Evolutionary conservation across 1,284 basidiomycete species (phyloP), one percentile per base, ranked within the genome.

Genomic region (Trametes polyzona): DNA sequence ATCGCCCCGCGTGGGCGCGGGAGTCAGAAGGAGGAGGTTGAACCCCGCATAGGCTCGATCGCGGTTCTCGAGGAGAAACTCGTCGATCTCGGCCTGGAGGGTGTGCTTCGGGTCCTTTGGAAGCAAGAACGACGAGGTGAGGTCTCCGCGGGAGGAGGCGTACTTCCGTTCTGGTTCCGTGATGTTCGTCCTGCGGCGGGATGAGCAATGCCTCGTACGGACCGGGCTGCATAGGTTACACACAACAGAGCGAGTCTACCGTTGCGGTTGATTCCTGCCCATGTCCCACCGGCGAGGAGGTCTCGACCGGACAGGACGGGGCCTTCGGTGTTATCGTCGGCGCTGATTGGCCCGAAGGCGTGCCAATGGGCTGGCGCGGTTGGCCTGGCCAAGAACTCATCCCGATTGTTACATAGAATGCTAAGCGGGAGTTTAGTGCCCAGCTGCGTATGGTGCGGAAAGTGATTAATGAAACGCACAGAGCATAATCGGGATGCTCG

Each of bases 391-490:
- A 93, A 75, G 67, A 73, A 82, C 67, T 93, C 91, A 71, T 93
- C 91, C 50, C 91, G 83, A 71, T 92, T 93, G 55, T 78, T 83
- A 66, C 84, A 86, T 39, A 93, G 71, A 54, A 92, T 85, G 37
- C 90, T 93, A 63, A 39, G 60, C 46, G 29, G 44, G 33, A 21
- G 47, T 17, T 51, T 47, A 39, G 29, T 51, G 50, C 27, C 49
- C 55, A 27, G 39, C 35, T 37, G 46, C 46, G 41, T 55, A 30
- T 4, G 40, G 29, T 23, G 51, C 65, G 12, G 24, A 26, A 51
- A 26, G 23, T 12, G 27, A 16, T 16, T 9, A 11, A 29, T 30
- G 50, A 55, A 47, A 81, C 90, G 73, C 72, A 92, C 90, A 93
- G 77, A 12, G 90, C 83, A 69, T 91, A 93, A 46, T 86, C 82